Percentiles rank a stretch among this genome's conserved stretches.
Evolutionary conservation across 1,284 basidiomycete genomes (phyloP).

Genomic region (Austroboletus niveus): DNA sequence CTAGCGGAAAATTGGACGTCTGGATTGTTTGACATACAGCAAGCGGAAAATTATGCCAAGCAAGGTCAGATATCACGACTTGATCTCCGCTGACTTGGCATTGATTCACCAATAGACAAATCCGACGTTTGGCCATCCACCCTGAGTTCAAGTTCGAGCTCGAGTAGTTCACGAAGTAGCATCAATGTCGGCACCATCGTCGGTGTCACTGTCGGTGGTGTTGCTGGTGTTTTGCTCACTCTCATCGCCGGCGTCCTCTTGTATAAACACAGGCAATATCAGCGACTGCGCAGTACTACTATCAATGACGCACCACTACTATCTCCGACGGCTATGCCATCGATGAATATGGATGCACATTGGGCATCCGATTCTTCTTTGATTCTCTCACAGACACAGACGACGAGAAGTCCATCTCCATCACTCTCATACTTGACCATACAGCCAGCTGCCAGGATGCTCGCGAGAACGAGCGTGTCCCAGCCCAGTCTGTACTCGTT

Average conservation of each 20-base stretch:
- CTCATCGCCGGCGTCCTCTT: constrained; percentile 16
- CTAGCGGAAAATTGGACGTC: constrained; percentile 20
- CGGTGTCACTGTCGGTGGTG: constrained; percentile 22
- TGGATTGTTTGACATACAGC: constrained; percentile 13
- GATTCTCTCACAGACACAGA: not conserved
- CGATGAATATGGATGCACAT: too few species aligned
- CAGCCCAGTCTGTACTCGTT: constrained; percentile 1
- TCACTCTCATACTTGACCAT: not conserved
- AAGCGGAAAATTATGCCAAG: constrained; percentile 11
- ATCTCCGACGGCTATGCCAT: too few species aligned
- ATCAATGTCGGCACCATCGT: constrained; percentile 19
- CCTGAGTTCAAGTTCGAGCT: not conserved
- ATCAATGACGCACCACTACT: not conserved
- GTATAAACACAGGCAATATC: constrained; percentile 11
- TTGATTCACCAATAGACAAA: constrained; percentile 1
- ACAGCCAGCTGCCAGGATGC: not conserved
- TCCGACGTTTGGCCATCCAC: constrained; percentile 13
- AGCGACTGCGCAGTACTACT: not conserved
- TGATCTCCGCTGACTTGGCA: not conserved
- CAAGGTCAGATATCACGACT: constrained; percentile 2
- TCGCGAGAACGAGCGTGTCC: not conserved
- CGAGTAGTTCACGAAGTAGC: constrained; percentile 4
- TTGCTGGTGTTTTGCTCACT: constrained; percentile 16
- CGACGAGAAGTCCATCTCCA: too few species aligned
- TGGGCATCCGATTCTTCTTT: too few species aligned